These are phyloP conservation scores for Zygosaccharomyces gambellarensis DNA, from an alignment of 805 yeast species.

Conservation along the genomic window DNA sequence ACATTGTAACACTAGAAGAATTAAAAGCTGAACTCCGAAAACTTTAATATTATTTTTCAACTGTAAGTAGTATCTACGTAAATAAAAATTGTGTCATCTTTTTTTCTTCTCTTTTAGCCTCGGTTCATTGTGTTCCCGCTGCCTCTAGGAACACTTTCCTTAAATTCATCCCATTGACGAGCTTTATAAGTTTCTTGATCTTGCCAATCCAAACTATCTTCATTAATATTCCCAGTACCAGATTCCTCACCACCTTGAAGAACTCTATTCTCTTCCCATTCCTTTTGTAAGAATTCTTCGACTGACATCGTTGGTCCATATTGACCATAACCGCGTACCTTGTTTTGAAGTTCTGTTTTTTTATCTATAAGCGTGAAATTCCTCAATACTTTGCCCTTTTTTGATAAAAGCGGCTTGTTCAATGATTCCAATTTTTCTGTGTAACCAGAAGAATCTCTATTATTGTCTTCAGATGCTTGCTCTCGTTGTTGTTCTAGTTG, in stretches of 20 bases:
- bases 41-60: constrained; percentile 2
- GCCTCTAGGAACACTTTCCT: constrained; percentile 79
- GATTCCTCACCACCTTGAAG: constrained; percentile 43
- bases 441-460: constrained; percentile 42
- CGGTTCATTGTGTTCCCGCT: constrained; percentile 80
- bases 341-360: constrained; percentile 51
- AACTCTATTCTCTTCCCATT: constrained; percentile 80
- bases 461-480: constrained; percentile 7
- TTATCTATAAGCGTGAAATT: constrained; percentile 75
- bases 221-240: constrained; percentile 38
- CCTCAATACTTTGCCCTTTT: constrained; percentile 70
- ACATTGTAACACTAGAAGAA: constrained; percentile 25
- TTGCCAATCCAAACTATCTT: constrained; percentile 53
- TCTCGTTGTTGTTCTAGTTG: background rate
- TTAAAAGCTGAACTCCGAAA: constrained; percentile 20
- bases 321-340: constrained; percentile 90
- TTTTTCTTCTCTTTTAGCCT: constrained; percentile 35
- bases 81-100: background rate
- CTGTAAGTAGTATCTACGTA: constrained; percentile 5
- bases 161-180: constrained; percentile 91
- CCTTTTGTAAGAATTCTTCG: constrained; percentile 86
- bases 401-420: constrained; percentile 51
- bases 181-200: constrained; percentile 68
- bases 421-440: constrained; percentile 60
- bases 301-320: constrained; percentile 89